phyloP scores from a whole-genome alignment of 106 monocot genomes.

The Allium fistulosum region DNA sequence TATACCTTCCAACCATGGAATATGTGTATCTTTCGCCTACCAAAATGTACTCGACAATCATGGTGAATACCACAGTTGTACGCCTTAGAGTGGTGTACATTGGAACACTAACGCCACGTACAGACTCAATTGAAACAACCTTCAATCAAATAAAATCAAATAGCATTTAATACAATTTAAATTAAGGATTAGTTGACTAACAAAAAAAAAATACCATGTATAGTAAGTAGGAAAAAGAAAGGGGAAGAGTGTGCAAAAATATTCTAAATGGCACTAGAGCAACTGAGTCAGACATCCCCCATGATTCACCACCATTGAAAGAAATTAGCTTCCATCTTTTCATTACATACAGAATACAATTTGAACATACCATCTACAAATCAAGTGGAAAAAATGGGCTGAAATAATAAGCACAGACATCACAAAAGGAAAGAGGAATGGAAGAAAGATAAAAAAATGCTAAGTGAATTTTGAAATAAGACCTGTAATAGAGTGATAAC shows the following conservation, averaged over 20 bases:
- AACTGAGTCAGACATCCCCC: conserved; percentile 41
- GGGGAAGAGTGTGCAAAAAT: conserved; percentile 72
- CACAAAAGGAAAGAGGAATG: too few species aligned
- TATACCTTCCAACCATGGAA: conserved; percentile 76
- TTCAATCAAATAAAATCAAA: conserved; percentile 9
- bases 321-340: conserved; percentile 70
- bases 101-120: conserved; percentile 98
- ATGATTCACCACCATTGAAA: conserved; percentile 58
- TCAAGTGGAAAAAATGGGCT: too few species aligned
- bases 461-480: background rate
- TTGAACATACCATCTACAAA: conserved; percentile 83
- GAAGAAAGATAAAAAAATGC: too few species aligned
- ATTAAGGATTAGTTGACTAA: background rate
- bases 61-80: conserved; percentile 96
- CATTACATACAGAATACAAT: conserved; percentile 67
- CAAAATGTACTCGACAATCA: conserved; percentile 83
- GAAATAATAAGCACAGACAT: too few species aligned
- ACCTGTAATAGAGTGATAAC: conserved; percentile 97
- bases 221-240: conserved; percentile 82
- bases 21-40: conserved; percentile 57
- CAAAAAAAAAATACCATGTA: conserved; percentile 60
- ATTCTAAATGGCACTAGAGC: conserved; percentile 56
- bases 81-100: conserved; percentile 98
- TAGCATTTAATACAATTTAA: background rate
- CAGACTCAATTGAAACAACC: conserved; percentile 95